Base-by-base conservation (phyloP, 176 grass and related monocot species). In the Oryza australiensis region DNA sequence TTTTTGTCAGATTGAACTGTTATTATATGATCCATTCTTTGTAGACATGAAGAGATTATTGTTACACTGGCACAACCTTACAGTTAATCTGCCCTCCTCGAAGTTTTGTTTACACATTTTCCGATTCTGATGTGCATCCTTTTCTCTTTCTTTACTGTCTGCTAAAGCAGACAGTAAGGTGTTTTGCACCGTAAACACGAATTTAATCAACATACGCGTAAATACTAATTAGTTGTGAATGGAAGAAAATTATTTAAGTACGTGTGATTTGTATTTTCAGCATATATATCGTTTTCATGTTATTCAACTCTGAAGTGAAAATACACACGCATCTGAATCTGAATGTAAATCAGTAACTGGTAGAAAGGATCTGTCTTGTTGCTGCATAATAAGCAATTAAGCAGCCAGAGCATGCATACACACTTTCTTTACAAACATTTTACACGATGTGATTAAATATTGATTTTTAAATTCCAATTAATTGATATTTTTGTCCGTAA, bases 21-120 rank as follows among this genome's bases (percentile, higher is more conserved):
- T 83, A 86, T 88, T 86, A 86, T 82, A 74, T 46, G 62, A 79
- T 83, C 29, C 80, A 89, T 83, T 80, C 77, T 70, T 83, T 86
- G 63, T 83, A 85, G 74, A 78, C 73, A 86, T 2, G 51, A 37
- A 38, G 38, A 48, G 23, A 73, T 82, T 86, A 73, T 82, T 86
- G 74, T 79, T 74, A 86, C 77, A 83, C 78, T n/a, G 53, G 37
- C 72, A 60, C 32, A 62, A 49, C 79, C 38, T 48, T 33, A 82
- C 86, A 86, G 67, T 82, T 63, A 78, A 24, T 63, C 11, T 72
- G 15, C 28, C 24, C 29, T 37, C 37, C 1, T 45, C 28, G 26
- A 68, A 68, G 7, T 68, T 86, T 28, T 42, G 11, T 12, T 5
- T 1, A 67, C 28, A 62, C n/a, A 72, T 71, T 55, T 32, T 80